Conservation (phyloP, 1,284 basidiomycete genomes). For the Trichosporon faecale region DNA sequence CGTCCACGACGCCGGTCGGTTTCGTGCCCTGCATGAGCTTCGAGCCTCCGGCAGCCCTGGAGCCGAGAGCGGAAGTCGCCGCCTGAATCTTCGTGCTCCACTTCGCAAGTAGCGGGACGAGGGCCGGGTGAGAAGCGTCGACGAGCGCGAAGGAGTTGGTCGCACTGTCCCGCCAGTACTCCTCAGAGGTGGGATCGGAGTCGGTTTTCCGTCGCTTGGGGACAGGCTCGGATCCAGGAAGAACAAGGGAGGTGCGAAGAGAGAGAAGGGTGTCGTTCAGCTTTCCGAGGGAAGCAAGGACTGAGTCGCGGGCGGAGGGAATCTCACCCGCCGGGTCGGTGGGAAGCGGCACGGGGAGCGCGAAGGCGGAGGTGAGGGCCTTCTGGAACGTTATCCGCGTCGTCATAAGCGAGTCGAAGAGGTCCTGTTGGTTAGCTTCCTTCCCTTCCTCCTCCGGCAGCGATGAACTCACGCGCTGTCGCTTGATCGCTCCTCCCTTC, state of each 20-base stretch:
- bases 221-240: slow-evolving; percentile 32
- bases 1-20: slow-evolving; percentile 52
- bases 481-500: slow-evolving; percentile 74
- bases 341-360: slow-evolving; percentile 20
- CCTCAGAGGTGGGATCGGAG: slow-evolving; percentile 25
- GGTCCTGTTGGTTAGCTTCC: slow-evolving; percentile 55
- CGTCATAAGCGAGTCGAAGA: slow-evolving; percentile 82
- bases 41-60: slow-evolving; percentile 41
- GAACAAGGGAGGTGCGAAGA: slow-evolving; percentile 59
- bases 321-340: slow-evolving; percentile 35
- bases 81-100: slow-evolving; percentile 93
- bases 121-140: slow-evolving; percentile 63
- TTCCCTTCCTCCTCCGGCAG: not conserved
- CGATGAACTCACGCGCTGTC: slow-evolving; percentile 66
- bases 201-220: slow-evolving; percentile 13
- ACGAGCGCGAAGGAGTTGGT: slow-evolving; percentile 38
- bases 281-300: slow-evolving; percentile 36
- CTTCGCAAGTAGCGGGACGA: slow-evolving; percentile 74
- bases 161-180: slow-evolving; percentile 40
- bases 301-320: slow-evolving; percentile 29
- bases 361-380: slow-evolving; percentile 58
- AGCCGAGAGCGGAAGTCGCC: slow-evolving; percentile 59
- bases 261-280: slow-evolving; percentile 56
- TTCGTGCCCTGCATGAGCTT: slow-evolving; percentile 63
- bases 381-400: slow-evolving; percentile 86